Evolutionary conservation across 495 filamentous ascomycete genomes (phyloP), one percentile per base, ranked within the genome.

Genomic region (Polyplosphaeria fusca): DNA sequence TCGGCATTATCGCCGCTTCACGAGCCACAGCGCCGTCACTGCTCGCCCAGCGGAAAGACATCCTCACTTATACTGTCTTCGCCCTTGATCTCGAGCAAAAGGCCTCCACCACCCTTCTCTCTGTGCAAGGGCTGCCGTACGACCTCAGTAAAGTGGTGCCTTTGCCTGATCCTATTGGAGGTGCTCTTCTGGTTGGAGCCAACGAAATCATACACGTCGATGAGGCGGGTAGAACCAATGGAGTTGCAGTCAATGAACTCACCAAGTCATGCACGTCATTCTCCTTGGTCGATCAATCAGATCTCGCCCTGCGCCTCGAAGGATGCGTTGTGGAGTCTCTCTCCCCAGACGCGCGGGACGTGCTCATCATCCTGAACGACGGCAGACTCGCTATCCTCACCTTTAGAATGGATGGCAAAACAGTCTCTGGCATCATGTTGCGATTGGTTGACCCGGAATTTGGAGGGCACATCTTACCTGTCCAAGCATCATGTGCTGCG

Each of bases 141-240:
- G 94, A 97, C 68, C 75, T 96, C 9, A 93, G 86, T 66, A 82
- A 83, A 61, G 85, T 96, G 35, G 78, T 95, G 35, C 83, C 93
- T 28, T 77, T 99, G 13, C 88, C 89, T 5, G 79, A 86, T 19
- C 90, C 90, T 19, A 83, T 97, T 40, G 93, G 93, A 46, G 93
- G 93, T 22, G 85, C 89, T 26, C 72, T 98, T 22, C 79, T 98
- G 28, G 74, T 98, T 38, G 94, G 93, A 5, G 78, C 78, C 12
- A 96, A 97, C 68, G 88, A 95, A 66, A 71, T 98, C 55, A 87
- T 98, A 52, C 94, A 98, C 71, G 85, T 98, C 56, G 93, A 97
- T 68, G 94, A 97, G 76, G 86, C 88, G 12, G 93, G 93, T 4
- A 96, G 94, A 71, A 82, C 89, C 13, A 95, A 86, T 66, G 93